Conservation (phyloP, 1,139 yeast genomes). For the Pichia sp. region DNA sequence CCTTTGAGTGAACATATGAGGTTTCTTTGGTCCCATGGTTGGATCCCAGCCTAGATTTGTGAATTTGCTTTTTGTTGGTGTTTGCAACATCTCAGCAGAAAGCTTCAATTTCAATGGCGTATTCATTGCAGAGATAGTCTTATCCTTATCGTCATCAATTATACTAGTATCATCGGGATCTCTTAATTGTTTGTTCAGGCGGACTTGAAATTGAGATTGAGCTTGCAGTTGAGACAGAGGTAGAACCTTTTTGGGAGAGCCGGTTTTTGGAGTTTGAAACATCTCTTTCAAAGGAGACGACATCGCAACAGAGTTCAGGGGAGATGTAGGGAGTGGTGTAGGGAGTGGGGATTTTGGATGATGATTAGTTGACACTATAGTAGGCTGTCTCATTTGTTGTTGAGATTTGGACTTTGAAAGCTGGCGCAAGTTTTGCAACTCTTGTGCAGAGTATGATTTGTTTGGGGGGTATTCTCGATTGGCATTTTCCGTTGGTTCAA, state of each 20-base stretch:
- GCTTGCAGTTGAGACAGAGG: constrained; percentile 4
- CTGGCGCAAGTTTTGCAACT: constrained; percentile 2
- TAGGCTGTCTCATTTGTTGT: background rate
- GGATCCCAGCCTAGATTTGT: constrained; percentile 22
- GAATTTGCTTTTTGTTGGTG: constrained; percentile 37
- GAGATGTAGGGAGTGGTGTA: constrained; percentile 15
- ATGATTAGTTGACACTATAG: background rate
- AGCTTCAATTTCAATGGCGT: constrained; percentile 29
- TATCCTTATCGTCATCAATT: constrained; percentile 18
- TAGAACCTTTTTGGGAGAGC: constrained; percentile 11
- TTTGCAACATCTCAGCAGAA: constrained; percentile 20
- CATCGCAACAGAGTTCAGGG: constrained; percentile 16
- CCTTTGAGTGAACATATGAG: constrained; percentile 36
- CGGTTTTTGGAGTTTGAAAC: constrained; percentile 16
- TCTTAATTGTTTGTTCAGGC: background rate
- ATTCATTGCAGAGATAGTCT: constrained; percentile 17
- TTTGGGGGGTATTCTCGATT: background rate
- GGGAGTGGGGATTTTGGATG: constrained; percentile 9
- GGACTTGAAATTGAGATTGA: constrained; percentile 11
- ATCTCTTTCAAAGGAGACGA: constrained; percentile 18
- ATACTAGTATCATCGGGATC: constrained; percentile 11
- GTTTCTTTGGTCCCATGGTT: constrained; percentile 24
- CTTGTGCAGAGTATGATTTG: background rate
- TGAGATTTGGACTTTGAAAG: background rate
- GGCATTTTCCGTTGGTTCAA: constrained; percentile 1